Evolutionary conservation across 306 rosid species (phyloP), one percentile per base, ranked within the genome.

Genomic region (Quercus variabilis): DNA sequence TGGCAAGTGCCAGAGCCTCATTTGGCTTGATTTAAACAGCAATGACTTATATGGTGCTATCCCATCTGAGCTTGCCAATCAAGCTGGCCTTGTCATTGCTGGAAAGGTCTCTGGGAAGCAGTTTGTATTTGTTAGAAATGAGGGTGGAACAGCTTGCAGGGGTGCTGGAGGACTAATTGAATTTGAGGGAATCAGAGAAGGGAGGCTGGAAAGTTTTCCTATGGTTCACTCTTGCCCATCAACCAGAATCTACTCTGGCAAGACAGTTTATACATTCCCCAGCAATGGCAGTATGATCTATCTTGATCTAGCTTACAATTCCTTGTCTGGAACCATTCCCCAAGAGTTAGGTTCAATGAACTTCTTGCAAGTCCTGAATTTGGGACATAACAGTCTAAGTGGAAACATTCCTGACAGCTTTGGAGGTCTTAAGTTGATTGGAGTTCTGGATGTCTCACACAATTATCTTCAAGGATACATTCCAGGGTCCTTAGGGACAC

Each of bases 81-180:
- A 90, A 75, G 89, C 97, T 1, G 94, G 97, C 35, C 73, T 82
- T 67, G 87, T 92, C 57, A 6, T 69, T 76, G 86, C 91, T 1
- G 91, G 92, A n/a, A 75, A 78, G 57, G 94, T 87, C 73, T 88
- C 97, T 1, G 94, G 97, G 69, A 92, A 92, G 81, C 90, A 88
- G 62, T 92, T 88, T 88, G 97, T 83, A 54, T 92, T 90, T 74
- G 90, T 92, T 46, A 92, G 94, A 80, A 92, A 90, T 68, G 97
- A 92, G 76, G 97, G 94, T 3, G 93, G 97, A 55, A 88, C 92
- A 56, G 85, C 85, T 62, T 92, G 97, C 71, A 80, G 92, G 83
- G 97, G 97, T 17, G 94, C 97, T 2, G 97, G 97, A 67, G 94
- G 97, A 31, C 80, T 92, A 15, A 87, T 92, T 67, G 94, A 90